Evolutionary conservation across 2,329 filamentous ascomycete species (phyloP), one percentile per base, ranked within the genome.

Genomic region (Ceratocystis alfenasii): DNA sequence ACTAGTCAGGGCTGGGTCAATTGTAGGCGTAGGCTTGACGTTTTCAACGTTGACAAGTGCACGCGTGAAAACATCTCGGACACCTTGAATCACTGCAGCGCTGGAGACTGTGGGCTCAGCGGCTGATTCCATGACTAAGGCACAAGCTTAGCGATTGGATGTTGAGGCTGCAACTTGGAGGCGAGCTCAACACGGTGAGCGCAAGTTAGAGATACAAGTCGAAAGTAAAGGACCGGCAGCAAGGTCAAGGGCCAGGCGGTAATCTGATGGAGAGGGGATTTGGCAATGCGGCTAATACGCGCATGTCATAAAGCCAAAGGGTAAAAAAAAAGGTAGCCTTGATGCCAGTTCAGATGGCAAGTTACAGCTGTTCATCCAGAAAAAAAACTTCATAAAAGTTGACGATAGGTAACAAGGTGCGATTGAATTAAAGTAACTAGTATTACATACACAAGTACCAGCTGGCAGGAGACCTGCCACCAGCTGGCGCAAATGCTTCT

Each of bases 1-100:
- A 73, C 91, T 88, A 33, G 83, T 85, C 69, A 96, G 80, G 2
- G 87, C 84, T 12, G 89, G 88, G 70, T 96, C 90, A 70, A 91
- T 83, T 22, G 81, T 78, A 22, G 79, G 74, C 45, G 80, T 78
- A 41, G 80, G 77, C 74, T 90, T 90, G 68, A 81, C 74, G 48
- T 77, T 72, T 64, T 80, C 80, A 67, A 87, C 87, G 72, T 80
- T 81, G 46, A 76, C 73, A 50, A 91, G 76, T 44, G 89, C 79
- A 48, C 80, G 75, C 50, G 79, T 75, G 41, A 90, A 76, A 28
- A 87, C 77, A 30, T 73, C 71, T 45, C 75, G 76, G 70, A 87
- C 84, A 30, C 78, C 75, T 53, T 77, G 77, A 64, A 87, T 83
- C 63, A 80, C 79, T 63, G 78, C 74, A 60, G 85, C 76, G 69